phyloP scores from a whole-genome alignment of 352 stramenopile genomes.

The Phytophthora hibernalis region DNA sequence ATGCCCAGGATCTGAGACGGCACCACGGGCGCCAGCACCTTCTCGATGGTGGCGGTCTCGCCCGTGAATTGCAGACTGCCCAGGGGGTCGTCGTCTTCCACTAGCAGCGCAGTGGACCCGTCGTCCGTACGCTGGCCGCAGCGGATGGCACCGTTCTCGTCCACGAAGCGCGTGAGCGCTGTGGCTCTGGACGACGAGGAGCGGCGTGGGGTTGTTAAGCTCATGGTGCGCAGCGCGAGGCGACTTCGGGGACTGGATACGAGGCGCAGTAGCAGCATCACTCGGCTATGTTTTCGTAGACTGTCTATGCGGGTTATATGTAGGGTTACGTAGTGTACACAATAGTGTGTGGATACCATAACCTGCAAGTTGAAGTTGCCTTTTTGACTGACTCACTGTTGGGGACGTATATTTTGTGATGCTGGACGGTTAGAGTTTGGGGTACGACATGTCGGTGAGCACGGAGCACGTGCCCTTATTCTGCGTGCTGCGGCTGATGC shows the following conservation, averaged over 20 bases:
- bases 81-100: conserved; percentile 75
- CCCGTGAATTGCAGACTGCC: conserved; percentile 71
- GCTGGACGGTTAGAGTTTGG: conserved; percentile 39
- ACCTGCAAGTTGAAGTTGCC: conserved; percentile 15
- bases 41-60: conserved; percentile 64
- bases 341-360: not conserved
- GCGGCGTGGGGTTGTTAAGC: conserved; percentile 15
- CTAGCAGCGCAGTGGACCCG: conserved; percentile 51
- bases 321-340: not conserved
- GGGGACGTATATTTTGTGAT: conserved; percentile 25
- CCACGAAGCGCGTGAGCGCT: conserved; percentile 72
- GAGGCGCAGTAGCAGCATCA: conserved; percentile 32
- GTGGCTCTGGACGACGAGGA: conserved; percentile 44
- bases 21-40: conserved; percentile 81
- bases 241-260: conserved; percentile 9
- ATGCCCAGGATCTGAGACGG: conserved; percentile 88
- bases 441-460: conserved; percentile 60
- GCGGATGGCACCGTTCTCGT: conserved; percentile 58
- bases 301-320: not conserved
- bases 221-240: conserved; percentile 10
- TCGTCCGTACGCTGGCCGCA: conserved; percentile 62
- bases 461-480: conserved; percentile 62
- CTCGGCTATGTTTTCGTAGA: not conserved
- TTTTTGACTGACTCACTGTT: conserved; percentile 13
- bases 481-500: conserved; percentile 81